These are phyloP conservation scores for Aspergillus quadrilineatus DNA, from an alignment of 2,329 filamentous ascomycete species.

Conservation along the genomic window DNA sequence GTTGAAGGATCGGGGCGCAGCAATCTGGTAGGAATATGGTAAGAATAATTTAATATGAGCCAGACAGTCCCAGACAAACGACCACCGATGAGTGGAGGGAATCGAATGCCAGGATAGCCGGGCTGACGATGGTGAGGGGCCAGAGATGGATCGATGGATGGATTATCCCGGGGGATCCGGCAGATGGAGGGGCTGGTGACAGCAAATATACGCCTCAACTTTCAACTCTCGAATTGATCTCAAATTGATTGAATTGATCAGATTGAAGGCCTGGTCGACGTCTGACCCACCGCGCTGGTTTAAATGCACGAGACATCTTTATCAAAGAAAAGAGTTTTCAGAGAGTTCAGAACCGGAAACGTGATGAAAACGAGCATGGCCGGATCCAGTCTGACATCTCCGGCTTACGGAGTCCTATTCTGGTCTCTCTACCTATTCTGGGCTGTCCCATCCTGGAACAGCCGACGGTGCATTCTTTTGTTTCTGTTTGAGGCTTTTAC, in stretches of 20 bases:
- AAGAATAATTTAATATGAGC: neutral
- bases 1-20: conserved; percentile 1
- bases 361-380: neutral
- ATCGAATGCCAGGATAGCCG: neutral
- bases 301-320: conserved; percentile 1
- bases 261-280: neutral
- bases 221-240: neutral
- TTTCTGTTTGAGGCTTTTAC: neutral
- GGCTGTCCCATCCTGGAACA: neutral
- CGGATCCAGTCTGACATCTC: neutral
- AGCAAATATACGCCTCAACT: neutral
- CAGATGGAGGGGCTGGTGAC: neutral
- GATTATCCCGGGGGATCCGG: conserved; percentile 6
- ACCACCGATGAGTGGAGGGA: neutral
- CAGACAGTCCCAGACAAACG: neutral
- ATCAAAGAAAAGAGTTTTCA: neutral
- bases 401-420: neutral
- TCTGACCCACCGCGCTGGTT: neutral
- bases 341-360: conserved; percentile 2
- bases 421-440: neutral
- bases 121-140: neutral
- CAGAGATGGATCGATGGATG: conserved; percentile 1
- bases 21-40: conserved; percentile 4
- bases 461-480: neutral
- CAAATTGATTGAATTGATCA: neutral